Base-by-base conservation (phyloP, 2,329 filamentous ascomycete genomes). In the Fusarium redolens region DNA sequence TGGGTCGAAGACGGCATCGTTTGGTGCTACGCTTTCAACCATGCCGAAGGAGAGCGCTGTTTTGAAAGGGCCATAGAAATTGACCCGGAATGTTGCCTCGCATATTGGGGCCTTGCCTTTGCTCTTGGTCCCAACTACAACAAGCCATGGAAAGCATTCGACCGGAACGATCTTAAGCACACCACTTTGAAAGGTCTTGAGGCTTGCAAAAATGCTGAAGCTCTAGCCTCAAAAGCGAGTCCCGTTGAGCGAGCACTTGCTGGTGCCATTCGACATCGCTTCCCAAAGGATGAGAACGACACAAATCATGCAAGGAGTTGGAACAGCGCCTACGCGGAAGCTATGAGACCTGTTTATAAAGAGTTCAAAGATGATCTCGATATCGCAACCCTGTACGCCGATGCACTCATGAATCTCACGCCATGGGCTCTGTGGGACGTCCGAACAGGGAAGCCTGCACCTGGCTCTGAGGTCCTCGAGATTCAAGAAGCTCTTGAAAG, bases 11-110 rank as follows among this genome's bases (percentile, higher is more conserved):
- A 90, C 6, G 92, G 91, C 3, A 81, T 94, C 20, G 84, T 89
- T 18, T 93, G 92, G 92, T 86, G 85, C 48, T 93, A 92, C 78
- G 90, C 83, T 7, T 94, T 94, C 83, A 93, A 93, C 75, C 92
- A 93, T 72, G 89, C 90, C 67, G 92, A 93, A 77, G 87, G 90
- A 1, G 86, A 85, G 2, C 81, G 81, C 37, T 92, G 90, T 78
- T 92, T 92, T 74, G 82, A 89, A 70, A 82, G 84, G 44, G 90
- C 89, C 8, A 85, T 89, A 37, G 78, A 80, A 3, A 77, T 84
- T 44, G 91, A 93, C 71, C 75, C 82, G 0, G 75, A 80, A 2
- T 92, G 88, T 68, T 84, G 86, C 18, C 88, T 92, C 82, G 90
- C 88, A 2, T 87, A 91, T 71, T 93, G 91, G 91, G 91, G 91